Evolutionary conservation across 2,329 filamentous ascomycete species (phyloP).

Genomic region (Pseudocercospora ulei): DNA sequence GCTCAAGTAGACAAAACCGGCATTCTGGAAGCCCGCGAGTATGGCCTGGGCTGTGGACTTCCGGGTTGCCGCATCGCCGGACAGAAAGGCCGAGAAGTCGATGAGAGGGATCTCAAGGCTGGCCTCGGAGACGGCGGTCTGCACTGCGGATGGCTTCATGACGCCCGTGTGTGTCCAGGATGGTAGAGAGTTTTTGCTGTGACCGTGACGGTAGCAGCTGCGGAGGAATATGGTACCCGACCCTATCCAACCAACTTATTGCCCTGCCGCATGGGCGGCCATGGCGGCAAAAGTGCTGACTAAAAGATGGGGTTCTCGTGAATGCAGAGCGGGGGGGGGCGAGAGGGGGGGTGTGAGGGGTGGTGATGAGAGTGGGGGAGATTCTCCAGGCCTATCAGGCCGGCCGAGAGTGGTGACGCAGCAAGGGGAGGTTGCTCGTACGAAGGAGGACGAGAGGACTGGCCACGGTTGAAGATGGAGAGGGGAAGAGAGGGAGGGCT

Average conservation of each 20-base stretch:
- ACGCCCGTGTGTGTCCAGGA: neutral
- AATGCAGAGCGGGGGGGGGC: neutral
- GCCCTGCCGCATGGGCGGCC: neutral
- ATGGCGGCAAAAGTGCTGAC: neutral
- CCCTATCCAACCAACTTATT: neutral
- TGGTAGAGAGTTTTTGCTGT: neutral
- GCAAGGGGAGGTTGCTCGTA: no score
- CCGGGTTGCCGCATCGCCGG: conserved; percentile 24
- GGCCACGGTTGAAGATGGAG: no score
- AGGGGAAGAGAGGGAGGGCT: no score
- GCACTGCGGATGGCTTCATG: conserved; percentile 22
- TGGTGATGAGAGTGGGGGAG: neutral
- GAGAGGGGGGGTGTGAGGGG: neutral
- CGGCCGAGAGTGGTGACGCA: no score
- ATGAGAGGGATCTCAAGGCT: conserved; percentile 44
- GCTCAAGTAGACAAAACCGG: conserved; percentile 80
- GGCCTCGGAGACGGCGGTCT: conserved; percentile 35
- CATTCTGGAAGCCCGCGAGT: conserved; percentile 68
- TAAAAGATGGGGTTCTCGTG: neutral
- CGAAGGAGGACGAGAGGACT: no score
- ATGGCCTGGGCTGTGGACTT: conserved; percentile 55
- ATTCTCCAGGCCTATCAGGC: neutral
- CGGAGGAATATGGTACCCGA: neutral
- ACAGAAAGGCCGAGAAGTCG: conserved; percentile 62
- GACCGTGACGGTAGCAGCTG: neutral